Evolutionary conservation across 2,329 filamentous ascomycete species (phyloP).

Genomic region (Fusarium metavorans): DNA sequence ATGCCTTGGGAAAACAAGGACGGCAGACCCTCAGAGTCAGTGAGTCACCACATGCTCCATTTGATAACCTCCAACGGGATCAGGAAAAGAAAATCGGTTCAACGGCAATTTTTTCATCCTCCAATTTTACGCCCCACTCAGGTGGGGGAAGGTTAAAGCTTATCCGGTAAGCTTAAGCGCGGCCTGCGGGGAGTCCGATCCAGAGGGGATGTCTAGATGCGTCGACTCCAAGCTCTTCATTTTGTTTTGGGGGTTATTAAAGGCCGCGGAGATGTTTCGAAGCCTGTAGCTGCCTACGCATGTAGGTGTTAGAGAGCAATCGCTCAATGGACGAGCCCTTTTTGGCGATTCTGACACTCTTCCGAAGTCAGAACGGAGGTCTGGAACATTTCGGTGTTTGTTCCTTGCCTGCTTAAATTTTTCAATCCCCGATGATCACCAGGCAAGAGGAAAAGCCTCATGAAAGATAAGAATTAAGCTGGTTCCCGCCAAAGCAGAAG

Average conservation of each 20-base stretch:
- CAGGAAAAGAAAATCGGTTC: neutral
- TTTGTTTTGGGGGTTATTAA: neutral
- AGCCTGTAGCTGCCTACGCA: accelerated
- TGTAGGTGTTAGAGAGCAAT: no score
- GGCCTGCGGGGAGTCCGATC: neutral
- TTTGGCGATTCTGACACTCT: neutral
- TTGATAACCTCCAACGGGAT: neutral
- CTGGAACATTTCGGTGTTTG: neutral
- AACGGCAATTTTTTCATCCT: neutral
- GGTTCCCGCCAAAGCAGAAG: neutral
- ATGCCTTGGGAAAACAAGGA: neutral
- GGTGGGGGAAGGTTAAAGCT: neutral
- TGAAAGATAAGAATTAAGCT: neutral
- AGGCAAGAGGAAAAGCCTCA: neutral
- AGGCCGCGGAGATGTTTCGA: neutral
- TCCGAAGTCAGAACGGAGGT: neutral
- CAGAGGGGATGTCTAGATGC: neutral
- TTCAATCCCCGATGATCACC: neutral
- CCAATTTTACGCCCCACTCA: neutral
- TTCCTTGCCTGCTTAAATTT: neutral
- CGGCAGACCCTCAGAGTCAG: neutral
- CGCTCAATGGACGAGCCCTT: neutral
- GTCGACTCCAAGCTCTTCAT: neutral
- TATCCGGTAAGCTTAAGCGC: constrained; percentile 4
- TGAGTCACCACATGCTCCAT: neutral